A percentile compares a stretch with the other conserved stretches of the same genome.
These are phyloP conservation scores for Magnolia changhungtana DNA, from an alignment of 164 flowering plant genomes.

Conservation along the genomic window DNA sequence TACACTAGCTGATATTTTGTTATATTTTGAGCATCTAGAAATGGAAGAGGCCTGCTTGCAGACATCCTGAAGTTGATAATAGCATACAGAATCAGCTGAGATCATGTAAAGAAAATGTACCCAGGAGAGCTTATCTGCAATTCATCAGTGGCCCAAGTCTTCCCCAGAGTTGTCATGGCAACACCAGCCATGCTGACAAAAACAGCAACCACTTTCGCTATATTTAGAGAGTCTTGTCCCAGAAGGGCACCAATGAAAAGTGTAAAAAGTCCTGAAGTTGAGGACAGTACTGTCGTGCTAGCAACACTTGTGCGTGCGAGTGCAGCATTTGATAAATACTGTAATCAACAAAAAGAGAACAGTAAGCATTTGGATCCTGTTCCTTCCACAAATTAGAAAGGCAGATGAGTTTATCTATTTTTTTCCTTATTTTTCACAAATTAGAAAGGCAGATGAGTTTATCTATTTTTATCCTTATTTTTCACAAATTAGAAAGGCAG, in stretches of 20 bases:
- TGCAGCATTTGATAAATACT: slow-evolving; percentile 98
- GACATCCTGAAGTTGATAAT: not conserved
- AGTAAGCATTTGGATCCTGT: not conserved
- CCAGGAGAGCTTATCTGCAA: slow-evolving; percentile 44
- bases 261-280: slow-evolving; percentile 97
- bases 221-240: slow-evolving; percentile 85
- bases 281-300: slow-evolving; percentile 90
- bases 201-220: slow-evolving; percentile 82
- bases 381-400: not conserved
- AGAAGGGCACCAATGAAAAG: slow-evolving; percentile 83
- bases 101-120: slow-evolving; percentile 35
- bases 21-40: not conserved
- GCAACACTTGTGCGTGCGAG: slow-evolving; percentile 98
- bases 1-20: not conserved
- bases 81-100: not conserved
- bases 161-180: slow-evolving; percentile 93
- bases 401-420: too few species aligned
- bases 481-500: not conserved
- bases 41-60: not conserved
- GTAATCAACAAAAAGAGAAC: slow-evolving; percentile 17
- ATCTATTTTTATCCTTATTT: not conserved
- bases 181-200: slow-evolving; percentile 97
- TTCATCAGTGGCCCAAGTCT: slow-evolving; percentile 98
- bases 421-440: not conserved
- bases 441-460: not conserved